Evolutionary conservation across 2,329 filamentous ascomycete species (phyloP).

Genomic region (Stagonosporopsis vannaccii): DNA sequence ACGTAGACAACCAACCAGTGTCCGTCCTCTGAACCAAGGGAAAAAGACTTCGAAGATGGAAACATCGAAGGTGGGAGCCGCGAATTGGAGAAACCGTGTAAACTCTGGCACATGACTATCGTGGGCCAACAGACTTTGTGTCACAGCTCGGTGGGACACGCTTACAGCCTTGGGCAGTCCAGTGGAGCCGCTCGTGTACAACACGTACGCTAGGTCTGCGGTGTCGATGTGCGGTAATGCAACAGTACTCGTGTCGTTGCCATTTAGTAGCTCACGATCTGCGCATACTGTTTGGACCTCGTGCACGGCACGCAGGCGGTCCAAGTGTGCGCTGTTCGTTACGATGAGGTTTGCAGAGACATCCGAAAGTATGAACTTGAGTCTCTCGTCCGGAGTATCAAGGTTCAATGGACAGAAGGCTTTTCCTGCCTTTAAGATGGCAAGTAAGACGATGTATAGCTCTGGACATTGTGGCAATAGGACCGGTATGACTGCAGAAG

Average conservation of each 20-base stretch:
- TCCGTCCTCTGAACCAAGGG: constrained; percentile 75
- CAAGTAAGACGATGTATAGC: constrained; percentile 79
- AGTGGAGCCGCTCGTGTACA: constrained; percentile 93
- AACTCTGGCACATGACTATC: constrained; percentile 79
- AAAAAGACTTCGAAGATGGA: constrained; percentile 97
- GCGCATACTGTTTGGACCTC: constrained; percentile 51
- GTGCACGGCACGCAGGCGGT: constrained; percentile 47
- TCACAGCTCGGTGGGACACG: constrained; percentile 79
- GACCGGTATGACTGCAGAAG: constrained; percentile 69
- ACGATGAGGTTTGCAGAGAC: constrained; percentile 74
- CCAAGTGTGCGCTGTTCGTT: constrained; percentile 61
- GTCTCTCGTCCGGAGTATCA: constrained; percentile 77
- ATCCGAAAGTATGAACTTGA: constrained; percentile 83
- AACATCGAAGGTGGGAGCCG: constrained; percentile 91
- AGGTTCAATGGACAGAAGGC: constrained; percentile 86
- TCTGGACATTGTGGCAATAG: constrained; percentile 78
- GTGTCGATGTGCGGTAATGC: constrained; percentile 24
- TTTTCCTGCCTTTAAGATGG: constrained; percentile 79
- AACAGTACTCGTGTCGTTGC: constrained; percentile 26
- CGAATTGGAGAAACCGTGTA: constrained; percentile 85
- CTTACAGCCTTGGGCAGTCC: constrained; percentile 88
- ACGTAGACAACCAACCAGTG: constrained; percentile 75
- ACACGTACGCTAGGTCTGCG: constrained; percentile 76
- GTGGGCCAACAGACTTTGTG: constrained; percentile 84
- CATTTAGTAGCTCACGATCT: constrained; percentile 46